Evolutionary conservation across 306 rosid genomes (phyloP), one percentile per base, ranked within the genome.

Genomic region (Fragaria nilgerrensis): DNA sequence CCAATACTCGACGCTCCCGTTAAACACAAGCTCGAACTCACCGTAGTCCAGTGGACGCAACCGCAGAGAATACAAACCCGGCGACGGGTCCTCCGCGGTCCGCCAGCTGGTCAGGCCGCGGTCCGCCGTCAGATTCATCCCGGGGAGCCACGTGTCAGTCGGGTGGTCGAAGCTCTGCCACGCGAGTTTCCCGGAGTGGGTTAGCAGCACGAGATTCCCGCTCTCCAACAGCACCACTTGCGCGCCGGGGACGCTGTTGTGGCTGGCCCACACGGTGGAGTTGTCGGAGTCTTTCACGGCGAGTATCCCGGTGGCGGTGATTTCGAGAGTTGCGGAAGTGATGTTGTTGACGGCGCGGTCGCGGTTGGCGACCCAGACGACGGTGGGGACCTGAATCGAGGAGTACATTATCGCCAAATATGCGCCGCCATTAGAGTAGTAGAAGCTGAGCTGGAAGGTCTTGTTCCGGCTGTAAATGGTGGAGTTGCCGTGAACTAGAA

Each of bases 151-250:
- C 22, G 88, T 87, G 75, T 93, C 93, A 3, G 94, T 78, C 10
- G 98, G 98, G 27, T 74, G 76, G 23, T 93, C 94, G 82, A 93
- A 93, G 86, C 98, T 93, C 78, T 93, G 98, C 96, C 96, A 93
- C 2, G 75, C 69, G 66, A 89, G 77, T 10, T 9, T 61, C 43
- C 87, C 88, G 53, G 53, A 36, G 0, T 0, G 29, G 48, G 84
- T 58, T 7, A 78, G 73, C 16, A 93, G 80, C 29, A 87, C 78
- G 9, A 93, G 79, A 70, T 93, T 93, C 0, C 93, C 98, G 39
- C 45, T 85, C 11, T 89, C 98, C 12, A 79, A 56, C 16, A 93
- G 81, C 32, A 65, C 68, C 14, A 74, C 8, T 12, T 17, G 45
- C 5, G 62, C 36, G n/a, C 79, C 77, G 20, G 61, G 0, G n/a